These are phyloP conservation scores for Paramecium primaurelia DNA, from an alignment of 73 alveolate species.

Conservation along the genomic window DNA sequence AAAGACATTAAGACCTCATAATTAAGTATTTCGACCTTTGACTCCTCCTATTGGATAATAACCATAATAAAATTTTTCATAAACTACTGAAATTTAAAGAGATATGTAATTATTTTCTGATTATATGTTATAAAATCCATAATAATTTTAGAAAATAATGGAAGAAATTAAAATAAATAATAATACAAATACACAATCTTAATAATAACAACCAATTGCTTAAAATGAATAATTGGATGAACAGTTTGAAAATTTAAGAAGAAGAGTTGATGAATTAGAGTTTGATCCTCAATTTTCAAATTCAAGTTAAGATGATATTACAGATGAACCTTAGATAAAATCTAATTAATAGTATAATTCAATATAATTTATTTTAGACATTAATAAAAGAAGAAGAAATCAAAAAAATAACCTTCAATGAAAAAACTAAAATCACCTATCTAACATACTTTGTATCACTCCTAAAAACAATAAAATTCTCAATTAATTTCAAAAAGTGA, in stretches of 20 bases:
- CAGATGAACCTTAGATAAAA: not conserved
- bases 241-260: not conserved
- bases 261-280: constrained; percentile 46
- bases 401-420: not conserved
- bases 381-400: not conserved
- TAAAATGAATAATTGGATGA: not conserved
- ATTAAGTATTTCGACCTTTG: constrained; percentile 29
- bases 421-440: not conserved
- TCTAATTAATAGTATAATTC: not conserved
- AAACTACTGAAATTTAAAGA: not conserved
- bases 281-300: constrained; percentile 49
- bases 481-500: not conserved
- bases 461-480: not conserved
- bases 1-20: constrained; percentile 35
- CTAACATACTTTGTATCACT: not conserved
- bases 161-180: constrained; percentile 22
- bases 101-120: constrained; percentile 40
- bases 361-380: not conserved
- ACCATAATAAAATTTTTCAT: not conserved
- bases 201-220: not conserved
- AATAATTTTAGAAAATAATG: not conserved
- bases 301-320: constrained; percentile 8
- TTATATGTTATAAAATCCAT: constrained; percentile 20
- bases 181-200: not conserved
- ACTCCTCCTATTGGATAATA: constrained; percentile 45